Conservation (phyloP, 495 filamentous ascomycete genomes). For the Aspergillus incahuasiensis region DNA sequence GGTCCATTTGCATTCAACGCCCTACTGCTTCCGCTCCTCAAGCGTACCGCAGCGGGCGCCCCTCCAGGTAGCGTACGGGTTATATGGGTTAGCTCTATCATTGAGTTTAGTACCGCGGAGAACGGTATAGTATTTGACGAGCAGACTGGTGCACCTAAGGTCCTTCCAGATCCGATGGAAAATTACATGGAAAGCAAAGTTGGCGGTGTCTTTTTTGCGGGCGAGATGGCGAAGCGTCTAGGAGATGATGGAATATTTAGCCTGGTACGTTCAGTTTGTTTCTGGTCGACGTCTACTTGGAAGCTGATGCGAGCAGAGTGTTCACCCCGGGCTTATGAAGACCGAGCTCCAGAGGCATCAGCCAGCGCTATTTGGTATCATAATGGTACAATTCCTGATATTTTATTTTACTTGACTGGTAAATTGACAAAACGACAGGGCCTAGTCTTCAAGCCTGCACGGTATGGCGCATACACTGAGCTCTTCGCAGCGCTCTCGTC, state of each 20-base stretch:
- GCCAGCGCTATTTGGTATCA: background rate
- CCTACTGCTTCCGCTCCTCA: background rate
- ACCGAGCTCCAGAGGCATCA: slow-evolving; percentile 5
- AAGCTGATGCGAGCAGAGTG: slow-evolving; percentile 2
- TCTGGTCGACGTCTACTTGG: background rate
- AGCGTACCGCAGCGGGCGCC: background rate
- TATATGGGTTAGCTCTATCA: background rate
- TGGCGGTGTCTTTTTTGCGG: slow-evolving; percentile 2
- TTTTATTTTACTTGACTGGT: background rate
- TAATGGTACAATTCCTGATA: background rate
- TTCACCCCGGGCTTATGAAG: slow-evolving; percentile 6
- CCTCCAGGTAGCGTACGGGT: background rate
- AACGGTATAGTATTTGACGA: background rate
- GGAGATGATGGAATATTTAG: background rate
- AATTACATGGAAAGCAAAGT: slow-evolving; percentile 7
- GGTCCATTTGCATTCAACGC: slow-evolving; percentile 4
- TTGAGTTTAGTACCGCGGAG: background rate
- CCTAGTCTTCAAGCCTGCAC: slow-evolving; percentile 2
- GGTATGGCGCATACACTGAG: slow-evolving; percentile 8
- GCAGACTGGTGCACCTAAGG: background rate
- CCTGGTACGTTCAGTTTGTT: background rate
- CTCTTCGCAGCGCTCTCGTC: slow-evolving; percentile 7
- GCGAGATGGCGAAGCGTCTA: background rate
- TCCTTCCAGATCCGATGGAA: background rate
- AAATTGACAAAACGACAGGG: background rate